phyloP scores from a whole-genome alignment of 2,329 filamentous ascomycete species.

The Juglanconis oblonga region DNA sequence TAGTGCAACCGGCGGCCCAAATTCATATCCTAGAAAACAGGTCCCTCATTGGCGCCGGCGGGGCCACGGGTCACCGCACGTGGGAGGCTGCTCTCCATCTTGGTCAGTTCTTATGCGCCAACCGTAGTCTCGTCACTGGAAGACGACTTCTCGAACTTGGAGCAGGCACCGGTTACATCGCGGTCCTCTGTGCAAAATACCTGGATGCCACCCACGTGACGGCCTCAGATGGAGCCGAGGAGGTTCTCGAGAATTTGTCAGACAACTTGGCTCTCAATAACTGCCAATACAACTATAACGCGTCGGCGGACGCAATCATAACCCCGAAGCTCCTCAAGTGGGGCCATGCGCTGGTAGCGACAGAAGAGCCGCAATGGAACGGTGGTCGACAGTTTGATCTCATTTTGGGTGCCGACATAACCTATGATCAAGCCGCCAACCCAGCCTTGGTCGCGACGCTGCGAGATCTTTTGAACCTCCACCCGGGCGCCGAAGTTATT shows the following conservation, averaged over 20 bases:
- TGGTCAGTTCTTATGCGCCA: constrained; percentile 62
- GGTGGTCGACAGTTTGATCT: constrained; percentile 52
- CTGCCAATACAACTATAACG: constrained; percentile 40
- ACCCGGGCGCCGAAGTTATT: constrained; percentile 55
- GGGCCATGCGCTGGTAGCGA: constrained; percentile 58
- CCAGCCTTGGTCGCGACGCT: constrained; percentile 64
- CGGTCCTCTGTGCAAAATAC: constrained; percentile 69
- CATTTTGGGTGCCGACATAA: constrained; percentile 74
- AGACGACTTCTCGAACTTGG: constrained; percentile 70
- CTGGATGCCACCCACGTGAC: constrained; percentile 58
- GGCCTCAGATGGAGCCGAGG: constrained; percentile 72
- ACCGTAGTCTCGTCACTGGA: constrained; percentile 42
- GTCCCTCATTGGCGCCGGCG: constrained; percentile 64
- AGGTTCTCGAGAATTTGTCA: constrained; percentile 64
- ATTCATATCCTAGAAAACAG: constrained; percentile 69
- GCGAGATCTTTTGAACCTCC: constrained; percentile 56
- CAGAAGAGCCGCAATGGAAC: constrained; percentile 54
- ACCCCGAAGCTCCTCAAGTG: constrained; percentile 58
- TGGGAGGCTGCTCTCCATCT: constrained; percentile 80
- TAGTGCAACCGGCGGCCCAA: constrained; percentile 23
- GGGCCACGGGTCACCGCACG: constrained; percentile 74
- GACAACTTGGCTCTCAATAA: constrained; percentile 68
- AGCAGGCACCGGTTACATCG: constrained; percentile 73
- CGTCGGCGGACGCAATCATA: constrained; percentile 36
- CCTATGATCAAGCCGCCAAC: constrained; percentile 66